Percentiles rank a stretch among this genome's conserved stretches.
Evolutionary conservation across 495 filamentous ascomycete genomes (phyloP).

Genomic region (Tuber brumale): DNA sequence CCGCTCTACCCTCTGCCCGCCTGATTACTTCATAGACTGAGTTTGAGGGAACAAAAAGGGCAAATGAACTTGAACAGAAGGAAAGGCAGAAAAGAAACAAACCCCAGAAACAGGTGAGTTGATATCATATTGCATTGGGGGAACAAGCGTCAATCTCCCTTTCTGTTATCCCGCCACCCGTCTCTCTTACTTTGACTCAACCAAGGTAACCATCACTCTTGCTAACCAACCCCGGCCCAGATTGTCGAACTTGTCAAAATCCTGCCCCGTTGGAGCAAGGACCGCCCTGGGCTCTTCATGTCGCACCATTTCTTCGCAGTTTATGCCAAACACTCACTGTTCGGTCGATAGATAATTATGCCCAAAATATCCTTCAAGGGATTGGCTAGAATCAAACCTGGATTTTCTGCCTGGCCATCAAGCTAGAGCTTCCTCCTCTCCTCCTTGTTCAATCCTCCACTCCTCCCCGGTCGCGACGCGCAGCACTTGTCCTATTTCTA

Average conservation of each 20-base stretch:
- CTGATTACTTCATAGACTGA: neutral
- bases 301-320: neutral
- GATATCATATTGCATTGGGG: neutral
- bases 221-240: neutral
- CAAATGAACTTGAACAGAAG: neutral
- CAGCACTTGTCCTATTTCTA: neutral
- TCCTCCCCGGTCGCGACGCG: neutral
- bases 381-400: neutral
- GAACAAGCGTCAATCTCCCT: neutral
- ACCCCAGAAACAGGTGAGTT: neutral
- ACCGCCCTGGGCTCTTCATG: neutral
- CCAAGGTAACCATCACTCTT: neutral
- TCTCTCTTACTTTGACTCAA: neutral
- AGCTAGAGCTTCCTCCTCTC: neutral
- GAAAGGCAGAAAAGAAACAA: neutral
- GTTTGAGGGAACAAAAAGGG: neutral
- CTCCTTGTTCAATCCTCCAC: neutral
- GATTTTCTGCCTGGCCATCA: neutral
- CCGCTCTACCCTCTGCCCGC: neutral
- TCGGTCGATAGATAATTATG: slow-evolving; percentile 1
- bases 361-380: neutral
- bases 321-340: neutral
- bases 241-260: neutral
- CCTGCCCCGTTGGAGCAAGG: neutral
- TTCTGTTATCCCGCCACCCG: neutral